Evolutionary conservation across 768 basidiomycete species (phyloP).

Genomic region (Naganishia friedmannii): DNA sequence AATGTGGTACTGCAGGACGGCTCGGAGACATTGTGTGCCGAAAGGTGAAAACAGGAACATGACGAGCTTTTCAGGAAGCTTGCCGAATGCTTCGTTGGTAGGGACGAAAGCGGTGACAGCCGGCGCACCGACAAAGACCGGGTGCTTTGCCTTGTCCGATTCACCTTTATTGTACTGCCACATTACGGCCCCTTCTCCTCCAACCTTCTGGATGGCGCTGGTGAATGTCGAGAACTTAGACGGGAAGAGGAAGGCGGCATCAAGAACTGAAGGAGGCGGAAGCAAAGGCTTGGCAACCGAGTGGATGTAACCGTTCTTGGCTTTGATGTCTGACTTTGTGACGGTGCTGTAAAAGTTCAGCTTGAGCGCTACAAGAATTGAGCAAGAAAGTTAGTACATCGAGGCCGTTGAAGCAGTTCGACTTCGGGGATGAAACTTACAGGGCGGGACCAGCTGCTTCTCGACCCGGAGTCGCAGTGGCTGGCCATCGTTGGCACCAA

Average conservation of each 20-base stretch:
- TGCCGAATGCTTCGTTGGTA: constrained; percentile 50
- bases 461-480: constrained; percentile 46
- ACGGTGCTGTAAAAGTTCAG: constrained; percentile 59
- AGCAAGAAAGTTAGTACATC: constrained; percentile 26
- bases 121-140: constrained; percentile 43
- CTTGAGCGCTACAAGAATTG: constrained; percentile 41
- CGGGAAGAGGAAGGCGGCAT: constrained; percentile 52
- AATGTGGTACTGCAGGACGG: constrained; percentile 63
- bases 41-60: constrained; percentile 64
- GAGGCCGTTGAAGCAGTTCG: constrained; percentile 10
- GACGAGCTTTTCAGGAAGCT: constrained; percentile 58
- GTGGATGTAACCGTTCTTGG: constrained; percentile 62
- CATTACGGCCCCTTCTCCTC: constrained; percentile 54
- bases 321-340: constrained; percentile 53
- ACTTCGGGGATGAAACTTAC: constrained; percentile 29
- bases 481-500: constrained; percentile 46
- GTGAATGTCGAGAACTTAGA: constrained; percentile 56
- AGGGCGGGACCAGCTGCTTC: constrained; percentile 48
- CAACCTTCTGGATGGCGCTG: constrained; percentile 60
- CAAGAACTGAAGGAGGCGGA: constrained; percentile 51
- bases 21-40: constrained; percentile 58
- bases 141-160: constrained; percentile 39
- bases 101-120: constrained; percentile 52
- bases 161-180: constrained; percentile 42
- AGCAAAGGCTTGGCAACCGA: constrained; percentile 59